Conservation (phyloP, 176 grass and related monocot species). For the Puya raimondii region DNA sequence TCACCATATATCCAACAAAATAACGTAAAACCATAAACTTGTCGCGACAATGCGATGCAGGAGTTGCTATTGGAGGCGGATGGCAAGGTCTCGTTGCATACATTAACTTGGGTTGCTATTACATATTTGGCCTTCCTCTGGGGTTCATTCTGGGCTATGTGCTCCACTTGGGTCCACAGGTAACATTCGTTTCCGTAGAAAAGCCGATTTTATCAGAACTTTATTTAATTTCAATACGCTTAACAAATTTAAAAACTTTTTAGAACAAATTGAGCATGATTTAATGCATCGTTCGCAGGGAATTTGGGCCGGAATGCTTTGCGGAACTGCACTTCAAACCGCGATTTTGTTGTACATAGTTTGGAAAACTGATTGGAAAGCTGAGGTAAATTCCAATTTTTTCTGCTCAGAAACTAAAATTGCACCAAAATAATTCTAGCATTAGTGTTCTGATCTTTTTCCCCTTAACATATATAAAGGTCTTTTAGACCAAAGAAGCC, state of each 20-base stretch:
- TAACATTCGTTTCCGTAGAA: conserved; percentile 11
- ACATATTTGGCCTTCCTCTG: conserved; percentile 32
- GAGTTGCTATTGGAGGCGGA: conserved; percentile 51
- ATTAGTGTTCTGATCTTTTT: background rate
- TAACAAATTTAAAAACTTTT: too few species aligned
- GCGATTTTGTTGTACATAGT: conserved; percentile 30
- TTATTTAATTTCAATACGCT: background rate
- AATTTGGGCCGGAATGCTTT: conserved; percentile 54
- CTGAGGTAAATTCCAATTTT: conserved; percentile 19
- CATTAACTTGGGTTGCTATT: conserved; percentile 61
- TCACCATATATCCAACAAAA: too few species aligned
- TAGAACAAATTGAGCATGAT: background rate
- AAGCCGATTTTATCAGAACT: background rate
- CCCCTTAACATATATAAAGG: background rate
- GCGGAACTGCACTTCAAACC: conserved; percentile 30
- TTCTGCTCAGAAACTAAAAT: background rate
- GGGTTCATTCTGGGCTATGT: conserved; percentile 40
- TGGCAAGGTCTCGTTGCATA: conserved; percentile 60
- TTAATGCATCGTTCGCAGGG: conserved; percentile 21
- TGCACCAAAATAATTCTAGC: background rate
- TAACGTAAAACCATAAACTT: too few species aligned
- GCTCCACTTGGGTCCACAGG: conserved; percentile 33
- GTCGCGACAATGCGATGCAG: conserved; percentile 2
- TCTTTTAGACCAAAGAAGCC: too few species aligned
- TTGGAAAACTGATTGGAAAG: conserved; percentile 45